A percentile compares a stretch with the other conserved stretches of the same genome.
Evolutionary conservation across 2,329 filamentous ascomycete species (phyloP).

Genomic region (Ceratocystis eucalypticola): DNA sequence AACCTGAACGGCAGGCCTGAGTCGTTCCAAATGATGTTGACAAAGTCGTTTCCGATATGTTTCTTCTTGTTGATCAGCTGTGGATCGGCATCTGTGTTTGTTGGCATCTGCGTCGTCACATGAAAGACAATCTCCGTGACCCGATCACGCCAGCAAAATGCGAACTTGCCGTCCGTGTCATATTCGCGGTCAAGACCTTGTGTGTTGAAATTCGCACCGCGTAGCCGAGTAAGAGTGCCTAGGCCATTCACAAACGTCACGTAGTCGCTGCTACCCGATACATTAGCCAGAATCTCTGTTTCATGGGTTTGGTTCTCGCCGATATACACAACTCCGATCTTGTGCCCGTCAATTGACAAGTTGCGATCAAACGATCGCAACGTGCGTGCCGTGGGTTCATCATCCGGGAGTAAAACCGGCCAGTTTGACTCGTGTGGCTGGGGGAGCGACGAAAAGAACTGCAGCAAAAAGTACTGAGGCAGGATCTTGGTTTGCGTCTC

Average conservation of each 20-base stretch:
- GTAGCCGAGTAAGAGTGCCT: slow-evolving; percentile 67
- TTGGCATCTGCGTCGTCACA: slow-evolving; percentile 95
- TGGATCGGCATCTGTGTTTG: slow-evolving; percentile 61
- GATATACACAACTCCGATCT: slow-evolving; percentile 88
- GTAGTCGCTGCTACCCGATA: slow-evolving; percentile 76
- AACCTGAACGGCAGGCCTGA: slow-evolving; percentile 82
- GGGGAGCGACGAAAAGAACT: slow-evolving; percentile 50
- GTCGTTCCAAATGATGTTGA: slow-evolving; percentile 97
- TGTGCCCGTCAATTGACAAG: slow-evolving; percentile 86
- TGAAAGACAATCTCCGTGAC: slow-evolving; percentile 95
- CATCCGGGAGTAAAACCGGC: slow-evolving; percentile 60
- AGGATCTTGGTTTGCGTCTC: slow-evolving; percentile 47
- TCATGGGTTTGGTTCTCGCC: slow-evolving; percentile 75
- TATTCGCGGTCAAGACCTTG: slow-evolving; percentile 73
- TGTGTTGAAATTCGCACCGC: slow-evolving; percentile 78
- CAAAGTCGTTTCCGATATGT: slow-evolving; percentile 94
- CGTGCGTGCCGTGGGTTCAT: slow-evolving; percentile 57
- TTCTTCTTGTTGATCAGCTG: slow-evolving; percentile 74
- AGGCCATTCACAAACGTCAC: slow-evolving; percentile 70
- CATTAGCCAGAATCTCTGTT: slow-evolving; percentile 72
- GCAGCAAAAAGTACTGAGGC: slow-evolving; percentile 61
- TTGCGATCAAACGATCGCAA: slow-evolving; percentile 74
- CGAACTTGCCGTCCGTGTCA: slow-evolving; percentile 71
- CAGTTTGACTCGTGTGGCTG: slow-evolving; percentile 46
- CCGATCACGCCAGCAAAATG: slow-evolving; percentile 87